Conservation (phyloP, 108 stramenopile species). For the Cyclotella choctawhatcheeana region DNA sequence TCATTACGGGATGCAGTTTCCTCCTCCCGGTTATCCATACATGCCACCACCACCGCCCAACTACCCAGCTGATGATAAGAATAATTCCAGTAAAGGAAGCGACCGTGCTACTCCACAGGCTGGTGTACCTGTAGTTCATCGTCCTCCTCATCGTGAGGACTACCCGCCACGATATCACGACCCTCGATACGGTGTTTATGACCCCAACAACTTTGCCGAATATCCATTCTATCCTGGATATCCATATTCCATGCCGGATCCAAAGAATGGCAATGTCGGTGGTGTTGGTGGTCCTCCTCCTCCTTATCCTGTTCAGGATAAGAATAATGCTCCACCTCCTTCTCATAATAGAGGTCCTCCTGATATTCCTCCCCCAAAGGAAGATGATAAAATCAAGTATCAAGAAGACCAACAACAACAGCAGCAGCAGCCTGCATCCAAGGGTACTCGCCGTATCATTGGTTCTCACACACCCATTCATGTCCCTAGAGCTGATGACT, state of each 20-base stretch:
- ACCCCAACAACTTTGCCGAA: not conserved
- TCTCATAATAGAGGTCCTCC: not conserved
- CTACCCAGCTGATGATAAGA: constrained; percentile 1
- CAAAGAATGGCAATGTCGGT: not conserved
- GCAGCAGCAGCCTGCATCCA: too few species aligned
- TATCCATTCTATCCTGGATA: not conserved
- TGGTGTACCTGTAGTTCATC: not conserved
- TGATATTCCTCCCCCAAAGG: not conserved
- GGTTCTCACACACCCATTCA: constrained; percentile 79
- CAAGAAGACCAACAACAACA: not conserved
- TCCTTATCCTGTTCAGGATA: not conserved
- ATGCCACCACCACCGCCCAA: not conserved
- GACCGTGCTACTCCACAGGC: not conserved
- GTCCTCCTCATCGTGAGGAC: not conserved
- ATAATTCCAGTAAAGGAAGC: not conserved
- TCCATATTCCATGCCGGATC: not conserved
- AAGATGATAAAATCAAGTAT: not conserved
- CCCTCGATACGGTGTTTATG: constrained; percentile 2
- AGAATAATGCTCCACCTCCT: not conserved
- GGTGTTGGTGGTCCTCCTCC: not conserved
- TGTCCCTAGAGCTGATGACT: constrained; percentile 53
- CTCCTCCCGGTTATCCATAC: constrained; percentile 6
- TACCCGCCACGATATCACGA: not conserved
- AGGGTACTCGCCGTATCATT: constrained; percentile 60
- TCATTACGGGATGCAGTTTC: too few species aligned